A percentile compares a stretch with the other conserved stretches of the same genome.
These are phyloP conservation scores for Teunomyces tritomae DNA, from an alignment of 805 yeast species.

Conservation along the genomic window DNA sequence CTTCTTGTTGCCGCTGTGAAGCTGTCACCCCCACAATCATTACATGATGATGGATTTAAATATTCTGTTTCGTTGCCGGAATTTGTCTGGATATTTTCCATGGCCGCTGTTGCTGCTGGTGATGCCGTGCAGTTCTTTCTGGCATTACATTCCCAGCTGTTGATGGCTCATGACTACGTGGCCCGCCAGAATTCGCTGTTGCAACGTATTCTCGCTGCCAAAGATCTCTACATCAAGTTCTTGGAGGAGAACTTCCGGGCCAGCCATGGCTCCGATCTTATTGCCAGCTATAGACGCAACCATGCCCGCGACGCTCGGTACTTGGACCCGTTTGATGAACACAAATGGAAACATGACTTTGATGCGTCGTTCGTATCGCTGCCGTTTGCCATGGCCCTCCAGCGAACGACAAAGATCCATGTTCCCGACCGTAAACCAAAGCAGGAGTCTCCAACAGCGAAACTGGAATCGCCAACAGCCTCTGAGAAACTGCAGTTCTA, in stretches of 20 bases:
- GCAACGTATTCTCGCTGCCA: conserved; percentile 18
- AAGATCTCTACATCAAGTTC: conserved; percentile 32
- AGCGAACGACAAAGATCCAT: no score
- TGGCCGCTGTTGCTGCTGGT: conserved; percentile 11
- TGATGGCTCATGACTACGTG: conserved; percentile 19
- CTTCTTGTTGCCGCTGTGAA: neutral
- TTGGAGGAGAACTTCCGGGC: conserved; percentile 33
- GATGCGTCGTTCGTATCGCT: neutral
- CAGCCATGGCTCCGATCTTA: conserved; percentile 33
- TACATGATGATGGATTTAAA: neutral
- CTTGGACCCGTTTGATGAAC: conserved; percentile 5
- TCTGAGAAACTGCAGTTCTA: neutral
- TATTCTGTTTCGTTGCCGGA: conserved; percentile 4
- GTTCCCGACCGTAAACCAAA: neutral
- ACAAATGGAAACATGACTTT: neutral
- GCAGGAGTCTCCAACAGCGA: neutral
- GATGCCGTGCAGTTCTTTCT: conserved; percentile 15
- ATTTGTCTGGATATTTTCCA: conserved; percentile 21
- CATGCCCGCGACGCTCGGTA: conserved; percentile 8
- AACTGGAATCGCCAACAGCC: neutral
- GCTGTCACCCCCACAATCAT: neutral
- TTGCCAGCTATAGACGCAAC: conserved; percentile 25
- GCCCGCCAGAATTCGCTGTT: conserved; percentile 17
- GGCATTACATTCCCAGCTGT: conserved; percentile 19
- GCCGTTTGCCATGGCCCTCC: neutral